Conservation (phyloP, 306 rosid species). For the Cicer arietinum region DNA sequence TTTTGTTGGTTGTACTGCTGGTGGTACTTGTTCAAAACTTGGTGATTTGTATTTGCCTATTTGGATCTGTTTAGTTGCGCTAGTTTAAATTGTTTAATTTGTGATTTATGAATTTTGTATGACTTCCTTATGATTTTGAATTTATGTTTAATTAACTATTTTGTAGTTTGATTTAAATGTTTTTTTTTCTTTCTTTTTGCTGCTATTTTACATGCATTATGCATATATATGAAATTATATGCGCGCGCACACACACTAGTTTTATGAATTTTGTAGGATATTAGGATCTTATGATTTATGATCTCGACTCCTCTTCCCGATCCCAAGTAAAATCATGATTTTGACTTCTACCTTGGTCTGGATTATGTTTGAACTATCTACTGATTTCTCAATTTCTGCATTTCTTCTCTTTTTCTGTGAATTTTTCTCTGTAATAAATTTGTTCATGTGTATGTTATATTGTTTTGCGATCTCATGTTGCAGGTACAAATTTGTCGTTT, state of each 20-base stretch:
- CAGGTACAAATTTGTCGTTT: slow-evolving; percentile 95
- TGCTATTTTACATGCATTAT: too few species aligned
- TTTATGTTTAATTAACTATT: not conserved
- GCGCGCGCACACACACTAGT: not conserved
- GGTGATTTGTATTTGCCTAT: not conserved
- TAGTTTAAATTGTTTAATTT: not conserved
- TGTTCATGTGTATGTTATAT: not conserved
- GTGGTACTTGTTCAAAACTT: not conserved
- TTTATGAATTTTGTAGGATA: not conserved
- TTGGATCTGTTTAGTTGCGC: not conserved
- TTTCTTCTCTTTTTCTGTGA: slow-evolving; percentile 16
- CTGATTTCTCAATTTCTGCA: slow-evolving; percentile 29
- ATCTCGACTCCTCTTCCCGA: too few species aligned
- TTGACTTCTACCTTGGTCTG: not conserved
- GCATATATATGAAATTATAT: not conserved
- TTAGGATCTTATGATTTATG: not conserved
- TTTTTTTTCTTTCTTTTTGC: too few species aligned
- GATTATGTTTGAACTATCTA: slow-evolving; percentile 25
- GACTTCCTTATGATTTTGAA: not conserved
- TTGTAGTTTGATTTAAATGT: too few species aligned
- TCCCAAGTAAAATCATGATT: too few species aligned
- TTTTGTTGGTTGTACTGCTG: not conserved
- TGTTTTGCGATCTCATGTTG: slow-evolving; percentile 30
- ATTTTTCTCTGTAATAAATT: slow-evolving; percentile 6
- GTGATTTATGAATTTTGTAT: not conserved